Evolutionary conservation across 306 rosid genomes (phyloP).

Genomic region (Echinosophora koreensis): DNA sequence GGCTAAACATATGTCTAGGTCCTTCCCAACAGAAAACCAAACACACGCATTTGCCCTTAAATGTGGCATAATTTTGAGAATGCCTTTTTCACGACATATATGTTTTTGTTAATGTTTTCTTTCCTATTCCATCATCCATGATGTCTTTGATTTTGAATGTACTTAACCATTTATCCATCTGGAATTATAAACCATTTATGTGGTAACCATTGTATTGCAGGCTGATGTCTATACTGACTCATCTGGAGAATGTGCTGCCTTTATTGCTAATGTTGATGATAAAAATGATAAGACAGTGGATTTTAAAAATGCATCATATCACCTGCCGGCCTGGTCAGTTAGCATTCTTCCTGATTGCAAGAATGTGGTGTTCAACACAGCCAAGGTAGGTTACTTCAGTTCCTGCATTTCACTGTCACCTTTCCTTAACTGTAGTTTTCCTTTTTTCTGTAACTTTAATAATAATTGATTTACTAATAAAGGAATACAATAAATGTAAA

Average conservation of each 20-base stretch:
- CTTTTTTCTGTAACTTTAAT: not conserved
- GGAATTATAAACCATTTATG: conserved; percentile 21
- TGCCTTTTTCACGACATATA: not conserved
- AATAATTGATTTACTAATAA: not conserved
- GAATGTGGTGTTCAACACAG: conserved; percentile 82
- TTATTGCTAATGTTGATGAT: conserved; percentile 78
- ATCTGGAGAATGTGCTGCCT: conserved; percentile 90
- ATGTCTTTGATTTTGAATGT: conserved; percentile 14
- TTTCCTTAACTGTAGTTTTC: not conserved
- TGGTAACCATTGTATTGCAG: conserved; percentile 58
- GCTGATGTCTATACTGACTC: conserved; percentile 82
- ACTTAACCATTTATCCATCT: conserved; percentile 26
- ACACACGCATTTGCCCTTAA: not conserved
- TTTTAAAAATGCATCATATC: conserved; percentile 80
- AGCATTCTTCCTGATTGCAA: conserved; percentile 98
- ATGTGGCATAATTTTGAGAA: not conserved
- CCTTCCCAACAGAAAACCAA: no score
- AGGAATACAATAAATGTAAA: conserved; percentile 20
- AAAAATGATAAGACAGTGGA: conserved; percentile 78
- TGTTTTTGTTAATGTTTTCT: not conserved
- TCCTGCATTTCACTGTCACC: conserved; percentile 20
- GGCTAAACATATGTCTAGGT: no score
- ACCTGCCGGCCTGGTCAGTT: conserved; percentile 98
- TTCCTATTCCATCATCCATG: conserved; percentile 28
- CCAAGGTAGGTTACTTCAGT: conserved; percentile 64